Evolutionary conservation across 169 alveolate species (phyloP).

Genomic region (Plasmodium reichenowi): DNA sequence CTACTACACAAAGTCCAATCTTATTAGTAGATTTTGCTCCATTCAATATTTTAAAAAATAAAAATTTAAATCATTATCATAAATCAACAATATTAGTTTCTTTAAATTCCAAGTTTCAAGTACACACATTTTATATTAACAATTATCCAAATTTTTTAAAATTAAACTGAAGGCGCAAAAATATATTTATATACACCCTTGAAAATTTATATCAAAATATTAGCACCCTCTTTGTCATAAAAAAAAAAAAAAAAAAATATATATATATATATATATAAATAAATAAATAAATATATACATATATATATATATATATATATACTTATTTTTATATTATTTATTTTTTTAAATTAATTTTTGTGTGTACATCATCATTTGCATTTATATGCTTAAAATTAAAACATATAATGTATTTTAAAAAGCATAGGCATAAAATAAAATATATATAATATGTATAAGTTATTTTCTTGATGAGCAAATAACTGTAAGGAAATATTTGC

Average conservation of each 20-base stretch:
- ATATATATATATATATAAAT: no score
- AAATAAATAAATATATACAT: background rate
- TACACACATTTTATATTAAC: conserved; percentile 44
- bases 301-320: conserved; percentile 4
- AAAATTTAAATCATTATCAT: conserved; percentile 7
- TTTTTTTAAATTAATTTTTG: no score
- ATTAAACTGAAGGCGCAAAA: background rate
- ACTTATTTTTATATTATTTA: no score
- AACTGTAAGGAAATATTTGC: no score
- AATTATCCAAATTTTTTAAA: conserved; percentile 31
- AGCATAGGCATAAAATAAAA: no score
- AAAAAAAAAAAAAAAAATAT: no score
- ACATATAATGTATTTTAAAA: no score
- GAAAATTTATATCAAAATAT: background rate
- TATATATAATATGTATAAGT: no score
- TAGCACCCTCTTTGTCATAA: no score
- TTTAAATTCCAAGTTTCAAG: conserved; percentile 55
- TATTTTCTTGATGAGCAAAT: no score
- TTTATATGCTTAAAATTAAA: no score
- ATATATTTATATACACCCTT: background rate
- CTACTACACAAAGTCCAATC: conserved; percentile 37
- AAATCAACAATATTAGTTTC: conserved; percentile 23
- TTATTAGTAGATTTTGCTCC: conserved; percentile 59
- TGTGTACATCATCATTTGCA: no score
- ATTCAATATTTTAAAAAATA: conserved; percentile 12